Conservation (phyloP, 2,329 filamentous ascomycete species). For the Xylariaceae sp. region DNA sequence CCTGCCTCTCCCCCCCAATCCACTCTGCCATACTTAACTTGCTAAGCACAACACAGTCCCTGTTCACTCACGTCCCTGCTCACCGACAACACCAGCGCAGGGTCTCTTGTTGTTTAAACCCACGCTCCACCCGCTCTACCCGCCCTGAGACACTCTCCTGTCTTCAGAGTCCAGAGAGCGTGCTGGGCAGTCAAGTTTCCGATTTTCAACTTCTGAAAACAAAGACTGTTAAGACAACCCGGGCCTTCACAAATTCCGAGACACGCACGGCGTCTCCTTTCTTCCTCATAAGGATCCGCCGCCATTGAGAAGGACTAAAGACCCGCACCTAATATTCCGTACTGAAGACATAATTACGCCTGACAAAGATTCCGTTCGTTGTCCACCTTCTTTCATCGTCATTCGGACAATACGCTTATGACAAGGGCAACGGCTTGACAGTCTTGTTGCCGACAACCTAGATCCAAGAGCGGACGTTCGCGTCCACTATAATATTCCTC, state of each 20-base stretch:
- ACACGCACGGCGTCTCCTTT: slow-evolving; percentile 1
- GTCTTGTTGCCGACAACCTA: slow-evolving; percentile 25
- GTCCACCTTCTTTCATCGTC: slow-evolving; percentile 17
- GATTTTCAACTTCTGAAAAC: not conserved
- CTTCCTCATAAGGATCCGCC: not conserved
- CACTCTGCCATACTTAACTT: not conserved
- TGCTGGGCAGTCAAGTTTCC: not conserved
- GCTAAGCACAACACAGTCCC: slow-evolving; percentile 6
- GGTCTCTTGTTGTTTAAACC: slow-evolving; percentile 7
- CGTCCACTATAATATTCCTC: slow-evolving; percentile 25
- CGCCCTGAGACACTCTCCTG: slow-evolving; percentile 11
- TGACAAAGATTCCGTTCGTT: slow-evolving; percentile 20
- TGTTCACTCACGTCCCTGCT: not conserved
- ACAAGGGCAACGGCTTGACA: slow-evolving; percentile 14
- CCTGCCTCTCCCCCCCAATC: too few relatives aligned
- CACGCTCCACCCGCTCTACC: slow-evolving; percentile 17
- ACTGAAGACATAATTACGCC: slow-evolving; percentile 12
- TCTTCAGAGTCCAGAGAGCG: not conserved
- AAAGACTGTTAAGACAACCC: not conserved
- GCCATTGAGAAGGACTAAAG: slow-evolving; percentile 8
- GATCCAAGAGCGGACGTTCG: slow-evolving; percentile 14
- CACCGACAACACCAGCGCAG: slow-evolving; percentile 9
- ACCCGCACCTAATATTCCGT: not conserved
- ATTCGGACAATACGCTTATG: slow-evolving; percentile 31
- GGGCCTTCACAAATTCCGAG: not conserved